Evolutionary conservation across 176 grass and related monocot genomes (phyloP).

Genomic region (Pontederia paniculata): DNA sequence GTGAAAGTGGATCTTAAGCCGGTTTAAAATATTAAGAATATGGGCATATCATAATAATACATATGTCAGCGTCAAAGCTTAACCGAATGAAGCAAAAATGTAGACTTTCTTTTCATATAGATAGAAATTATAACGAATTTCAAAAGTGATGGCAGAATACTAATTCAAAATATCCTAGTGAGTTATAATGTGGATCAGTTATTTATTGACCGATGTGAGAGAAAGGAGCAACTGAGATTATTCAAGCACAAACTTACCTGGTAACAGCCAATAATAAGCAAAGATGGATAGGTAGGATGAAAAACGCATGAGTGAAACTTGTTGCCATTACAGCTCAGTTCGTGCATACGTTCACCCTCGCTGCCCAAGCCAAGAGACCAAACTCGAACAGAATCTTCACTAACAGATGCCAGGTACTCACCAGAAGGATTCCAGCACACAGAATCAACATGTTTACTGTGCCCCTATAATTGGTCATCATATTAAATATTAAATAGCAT

Average conservation of each 20-base stretch:
- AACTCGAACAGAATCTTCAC: slow-evolving; percentile 74
- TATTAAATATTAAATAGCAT: too few species aligned
- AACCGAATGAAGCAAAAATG: not conserved
- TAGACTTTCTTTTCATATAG: not conserved
- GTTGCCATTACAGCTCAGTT: slow-evolving; percentile 73
- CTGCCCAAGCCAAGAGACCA: slow-evolving; percentile 62
- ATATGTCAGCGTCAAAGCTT: not conserved
- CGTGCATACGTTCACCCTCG: slow-evolving; percentile 66
- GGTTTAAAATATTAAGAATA: too few species aligned
- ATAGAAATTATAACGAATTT: too few species aligned
- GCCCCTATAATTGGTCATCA: slow-evolving; percentile 40
- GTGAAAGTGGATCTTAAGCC: not conserved
- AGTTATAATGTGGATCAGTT: not conserved
- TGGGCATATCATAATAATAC: not conserved
- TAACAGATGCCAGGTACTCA: slow-evolving; percentile 80
- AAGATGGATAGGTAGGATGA: slow-evolving; percentile 53
- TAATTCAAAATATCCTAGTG: too few species aligned
- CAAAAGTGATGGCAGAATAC: not conserved
- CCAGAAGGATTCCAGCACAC: slow-evolving; percentile 83
- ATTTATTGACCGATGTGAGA: not conserved
- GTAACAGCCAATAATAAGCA: slow-evolving; percentile 86
- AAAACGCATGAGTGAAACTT: slow-evolving; percentile 95
- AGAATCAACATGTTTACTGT: slow-evolving; percentile 56
- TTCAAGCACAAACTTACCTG: slow-evolving; percentile 39
- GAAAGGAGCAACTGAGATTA: not conserved